Base-by-base conservation (phyloP, 495 filamentous ascomycete species). In the Symbiotaphrina buchneri region DNA sequence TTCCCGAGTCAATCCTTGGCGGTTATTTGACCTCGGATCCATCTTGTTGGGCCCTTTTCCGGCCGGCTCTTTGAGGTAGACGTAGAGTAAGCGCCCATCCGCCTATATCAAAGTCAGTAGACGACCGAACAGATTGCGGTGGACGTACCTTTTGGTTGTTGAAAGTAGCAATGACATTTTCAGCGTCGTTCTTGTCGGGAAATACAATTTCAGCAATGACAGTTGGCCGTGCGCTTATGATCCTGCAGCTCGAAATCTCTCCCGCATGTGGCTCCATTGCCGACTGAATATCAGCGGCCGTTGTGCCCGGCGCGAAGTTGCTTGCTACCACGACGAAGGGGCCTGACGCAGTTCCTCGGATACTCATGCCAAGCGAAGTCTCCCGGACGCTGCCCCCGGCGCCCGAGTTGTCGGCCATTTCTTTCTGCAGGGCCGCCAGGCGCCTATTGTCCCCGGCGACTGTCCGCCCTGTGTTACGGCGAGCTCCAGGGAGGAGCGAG, bases 291-390 rank as follows among this genome's bases (percentile, higher is more conserved):
- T 97, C 87, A 22, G 79, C 84, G 1, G 80, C 81, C 3, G 87
- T 93, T 3, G 87, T 97, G 22, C 87, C 87, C 3, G 71, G 71
- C 3, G 82, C 83, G 41, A 97, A 85, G 52, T 95, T 95, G 47
- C 71, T 68, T 1, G 74, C 84, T 31, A 82, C 58, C 8, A 95
- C 76, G n/a, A 72, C 63, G 41, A 69, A 87, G 0, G 82, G 79
- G 0, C 78, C 76, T n/a, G n/a, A n/a, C 2, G 81, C 80, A 3
- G 67, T 53, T 14, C 87, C 87, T 38, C 72, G 64, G 40, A 94
- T 93, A 14, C 58, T 68, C 24, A 97, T 61, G 4, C 74, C 77
- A 33, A 37, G 43, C 5, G 41, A 41, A 14, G 42, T 39, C 18
- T 37, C 36, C 21, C 44, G 39, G 4, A 50, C 38, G 1, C 35